A percentile compares a stretch with the other conserved stretches of the same genome.
Conservation (phyloP, 2,329 filamentous ascomycete species). For the Colletotrichum coccodes region DNA sequence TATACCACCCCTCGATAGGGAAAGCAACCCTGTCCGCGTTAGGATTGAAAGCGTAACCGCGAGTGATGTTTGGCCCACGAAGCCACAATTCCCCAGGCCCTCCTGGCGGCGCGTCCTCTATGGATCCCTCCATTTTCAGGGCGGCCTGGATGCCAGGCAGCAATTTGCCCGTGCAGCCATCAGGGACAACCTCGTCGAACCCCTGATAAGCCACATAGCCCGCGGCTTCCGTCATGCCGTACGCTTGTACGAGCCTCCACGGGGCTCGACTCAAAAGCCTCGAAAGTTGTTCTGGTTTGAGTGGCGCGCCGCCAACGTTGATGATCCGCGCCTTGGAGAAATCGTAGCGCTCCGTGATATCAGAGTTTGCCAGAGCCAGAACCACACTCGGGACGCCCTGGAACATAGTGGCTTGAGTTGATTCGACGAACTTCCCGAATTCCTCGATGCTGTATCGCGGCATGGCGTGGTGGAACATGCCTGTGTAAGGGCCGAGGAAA, state of each 20-base stretch:
- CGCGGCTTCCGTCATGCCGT: slow-evolving; percentile 57
- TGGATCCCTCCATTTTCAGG: slow-evolving; percentile 48
- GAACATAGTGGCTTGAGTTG: slow-evolving; percentile 47
- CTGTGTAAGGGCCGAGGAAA: slow-evolving; percentile 54
- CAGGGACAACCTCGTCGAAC: slow-evolving; percentile 42
- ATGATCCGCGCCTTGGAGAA: slow-evolving; percentile 49
- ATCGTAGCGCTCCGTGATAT: slow-evolving; percentile 46
- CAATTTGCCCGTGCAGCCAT: slow-evolving; percentile 47
- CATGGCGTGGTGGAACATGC: slow-evolving; percentile 56
- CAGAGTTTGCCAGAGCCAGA: slow-evolving; percentile 46
- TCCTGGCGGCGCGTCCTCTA: slow-evolving; percentile 46
- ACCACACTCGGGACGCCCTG: slow-evolving; percentile 53
- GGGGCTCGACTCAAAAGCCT: slow-evolving; percentile 43
- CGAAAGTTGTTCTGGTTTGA: slow-evolving; percentile 46
- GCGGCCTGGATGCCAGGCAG: slow-evolving; percentile 51
- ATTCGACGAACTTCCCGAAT: slow-evolving; percentile 46
- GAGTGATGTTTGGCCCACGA: slow-evolving; percentile 54
- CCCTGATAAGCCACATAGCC: slow-evolving; percentile 54
- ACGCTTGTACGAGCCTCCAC: slow-evolving; percentile 53
- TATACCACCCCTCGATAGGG: slow-evolving; percentile 51
- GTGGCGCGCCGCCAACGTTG: slow-evolving; percentile 46
- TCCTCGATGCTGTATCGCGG: slow-evolving; percentile 48
- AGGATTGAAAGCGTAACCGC: slow-evolving; percentile 51
- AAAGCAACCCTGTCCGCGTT: slow-evolving; percentile 49
- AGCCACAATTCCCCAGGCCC: slow-evolving; percentile 55